Conservation (phyloP, 768 basidiomycete genomes). For the Hirschioporus abietinus region DNA sequence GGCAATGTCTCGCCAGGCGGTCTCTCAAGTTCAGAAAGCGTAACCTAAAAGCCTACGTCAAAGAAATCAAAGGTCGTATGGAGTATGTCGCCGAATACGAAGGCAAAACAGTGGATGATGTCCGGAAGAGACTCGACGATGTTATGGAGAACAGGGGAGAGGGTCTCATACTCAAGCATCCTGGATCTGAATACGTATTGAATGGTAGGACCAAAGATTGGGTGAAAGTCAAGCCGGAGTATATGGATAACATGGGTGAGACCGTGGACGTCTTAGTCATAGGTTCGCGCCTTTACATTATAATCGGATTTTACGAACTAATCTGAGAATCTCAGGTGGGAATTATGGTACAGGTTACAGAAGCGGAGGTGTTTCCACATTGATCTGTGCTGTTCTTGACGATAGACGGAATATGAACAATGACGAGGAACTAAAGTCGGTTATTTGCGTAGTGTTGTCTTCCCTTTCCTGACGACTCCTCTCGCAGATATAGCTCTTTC, state of each 20-base stretch:
- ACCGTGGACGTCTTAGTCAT: conserved; percentile 90
- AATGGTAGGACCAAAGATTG: conserved; percentile 89
- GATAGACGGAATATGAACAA: conserved; percentile 52
- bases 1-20: conserved; percentile 67
- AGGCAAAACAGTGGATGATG: conserved; percentile 77
- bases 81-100: conserved; percentile 71
- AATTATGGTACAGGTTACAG: conserved; percentile 86
- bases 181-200: conserved; percentile 69
- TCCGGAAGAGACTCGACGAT: conserved; percentile 73
- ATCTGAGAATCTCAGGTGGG: conserved; percentile 46
- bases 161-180: conserved; percentile 89
- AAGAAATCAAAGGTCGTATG: conserved; percentile 68
- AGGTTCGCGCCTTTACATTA: conserved; percentile 39
- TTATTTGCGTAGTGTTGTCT: conserved; percentile 1
- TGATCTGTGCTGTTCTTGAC: conserved; percentile 86
- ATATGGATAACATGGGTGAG: conserved; percentile 91
- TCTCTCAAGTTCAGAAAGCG: conserved; percentile 74
- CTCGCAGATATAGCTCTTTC: conserved; percentile 47
- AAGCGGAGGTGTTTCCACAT: conserved; percentile 82
- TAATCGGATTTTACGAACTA: no score
- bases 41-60: conserved; percentile 64
- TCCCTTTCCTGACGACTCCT: not conserved
- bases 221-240: conserved; percentile 92
- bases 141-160: conserved; percentile 86
- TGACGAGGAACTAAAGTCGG: conserved; percentile 62